Percentiles rank a stretch among this genome's conserved stretches.
Conservation (phyloP, 176 grass and related monocot species). For the Oryza brachyantha region DNA sequence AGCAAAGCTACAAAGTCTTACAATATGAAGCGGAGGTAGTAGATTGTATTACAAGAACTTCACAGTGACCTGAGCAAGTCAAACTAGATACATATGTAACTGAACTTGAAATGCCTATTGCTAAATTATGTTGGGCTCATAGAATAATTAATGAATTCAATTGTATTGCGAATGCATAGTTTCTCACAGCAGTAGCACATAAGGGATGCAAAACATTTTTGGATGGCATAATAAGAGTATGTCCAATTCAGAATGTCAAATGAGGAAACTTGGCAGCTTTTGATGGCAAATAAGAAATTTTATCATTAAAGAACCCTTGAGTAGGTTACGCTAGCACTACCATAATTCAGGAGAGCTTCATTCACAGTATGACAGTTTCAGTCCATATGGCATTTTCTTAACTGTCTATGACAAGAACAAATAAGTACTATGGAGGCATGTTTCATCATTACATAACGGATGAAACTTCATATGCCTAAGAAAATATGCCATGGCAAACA, state of each 20-base stretch:
- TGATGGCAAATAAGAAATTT: background rate
- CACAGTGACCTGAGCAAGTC: background rate
- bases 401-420: background rate
- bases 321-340: background rate
- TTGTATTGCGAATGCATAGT: background rate
- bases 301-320: no score
- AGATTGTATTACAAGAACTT: background rate
- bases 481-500: background rate
- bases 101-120: constrained; percentile 8
- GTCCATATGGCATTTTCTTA: background rate
- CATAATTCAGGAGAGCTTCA: constrained; percentile 11
- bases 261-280: background rate
- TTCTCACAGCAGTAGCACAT: background rate
- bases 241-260: background rate
- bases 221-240: no score
- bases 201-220: no score
- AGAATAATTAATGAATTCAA: background rate
- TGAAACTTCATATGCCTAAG: background rate
- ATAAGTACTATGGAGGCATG: background rate
- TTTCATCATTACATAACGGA: constrained; percentile 1
- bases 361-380: background rate
- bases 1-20: no score
- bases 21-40: no score
- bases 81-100: background rate
- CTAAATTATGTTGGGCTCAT: background rate